A percentile compares a stretch with the other conserved stretches of the same genome.
phyloP scores from a whole-genome alignment of 495 filamentous ascomycete genomes.

The Hyaloscypha variabilis region DNA sequence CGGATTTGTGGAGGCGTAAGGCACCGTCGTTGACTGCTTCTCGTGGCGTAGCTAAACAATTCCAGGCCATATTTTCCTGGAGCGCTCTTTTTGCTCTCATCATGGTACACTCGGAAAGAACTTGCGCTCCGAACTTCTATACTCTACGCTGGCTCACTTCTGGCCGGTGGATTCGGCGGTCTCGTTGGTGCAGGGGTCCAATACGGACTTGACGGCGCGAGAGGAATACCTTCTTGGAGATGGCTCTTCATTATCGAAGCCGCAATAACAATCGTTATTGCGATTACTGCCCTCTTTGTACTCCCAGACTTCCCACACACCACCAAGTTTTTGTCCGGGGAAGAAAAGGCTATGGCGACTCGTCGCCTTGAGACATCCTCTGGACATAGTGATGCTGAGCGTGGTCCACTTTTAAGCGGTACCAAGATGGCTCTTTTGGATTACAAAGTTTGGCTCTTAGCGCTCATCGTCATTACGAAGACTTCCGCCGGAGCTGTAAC shows the following conservation, averaged over 20 bases:
- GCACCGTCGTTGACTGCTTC: too few species aligned
- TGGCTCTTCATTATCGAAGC: conserved; percentile 35
- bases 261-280: conserved; percentile 39
- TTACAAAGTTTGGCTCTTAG: conserved; percentile 19
- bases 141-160: conserved; percentile 45
- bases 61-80: conserved; percentile 49
- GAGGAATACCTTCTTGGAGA: too few species aligned
- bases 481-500: too few species aligned
- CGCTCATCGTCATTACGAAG: too few species aligned
- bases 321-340: conserved; percentile 50
- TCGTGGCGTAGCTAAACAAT: too few species aligned
- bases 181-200: conserved; percentile 49
- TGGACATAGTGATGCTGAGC: conserved; percentile 25
- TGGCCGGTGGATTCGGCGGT: conserved; percentile 49
- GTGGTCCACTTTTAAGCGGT: conserved; percentile 16
- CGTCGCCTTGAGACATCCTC: conserved; percentile 21
- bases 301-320: conserved; percentile 58
- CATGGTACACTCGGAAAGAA: conserved; percentile 56
- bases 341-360: conserved; percentile 53
- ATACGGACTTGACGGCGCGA: too few species aligned
- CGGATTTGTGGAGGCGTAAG: conserved; percentile 68
- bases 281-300: conserved; percentile 43
- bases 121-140: conserved; percentile 46
- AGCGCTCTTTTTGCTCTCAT: conserved; percentile 45
- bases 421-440: conserved; percentile 7